Conservation (phyloP, 495 filamentous ascomycete genomes). For the Hypoxylon subgilvum region DNA sequence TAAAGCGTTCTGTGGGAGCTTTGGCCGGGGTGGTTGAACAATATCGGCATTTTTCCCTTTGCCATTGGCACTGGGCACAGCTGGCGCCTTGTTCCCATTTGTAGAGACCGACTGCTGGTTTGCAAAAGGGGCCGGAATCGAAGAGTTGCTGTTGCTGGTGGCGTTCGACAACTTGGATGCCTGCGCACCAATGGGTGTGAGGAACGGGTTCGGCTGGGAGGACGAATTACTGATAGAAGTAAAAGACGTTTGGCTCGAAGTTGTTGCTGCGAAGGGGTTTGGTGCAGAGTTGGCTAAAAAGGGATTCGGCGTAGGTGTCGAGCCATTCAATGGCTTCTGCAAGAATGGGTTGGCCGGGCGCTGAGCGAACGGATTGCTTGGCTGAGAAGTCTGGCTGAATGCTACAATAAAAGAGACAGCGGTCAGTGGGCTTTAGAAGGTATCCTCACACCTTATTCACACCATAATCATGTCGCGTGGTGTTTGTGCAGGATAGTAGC, state of each 20-base stretch:
- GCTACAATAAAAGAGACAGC: constrained; percentile 35
- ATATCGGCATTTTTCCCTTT: constrained; percentile 22
- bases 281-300: constrained; percentile 9
- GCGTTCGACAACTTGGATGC: not conserved
- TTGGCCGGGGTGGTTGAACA: constrained; percentile 37
- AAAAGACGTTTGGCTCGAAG: not conserved
- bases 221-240: too few relatives aligned
- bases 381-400: constrained; percentile 21
- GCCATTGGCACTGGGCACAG: not conserved
- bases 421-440: constrained; percentile 33
- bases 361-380: constrained; percentile 23
- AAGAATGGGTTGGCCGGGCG: constrained; percentile 23
- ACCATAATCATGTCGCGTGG: constrained; percentile 1
- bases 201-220: constrained; percentile 3
- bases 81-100: not conserved
- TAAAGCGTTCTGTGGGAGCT: constrained; percentile 1
- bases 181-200: constrained; percentile 1
- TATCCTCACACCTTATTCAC: constrained; percentile 6
- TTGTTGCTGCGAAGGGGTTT: constrained; percentile 34
- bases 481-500: too few relatives aligned
- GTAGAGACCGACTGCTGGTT: not conserved
- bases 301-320: constrained; percentile 23
- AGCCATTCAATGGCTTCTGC: constrained; percentile 11
- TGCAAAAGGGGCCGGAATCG: constrained; percentile 3
- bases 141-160: not conserved